Evolutionary conservation across 2,329 filamentous ascomycete species (phyloP), one percentile per base, ranked within the genome.

Genomic region (Monascus ruber): DNA sequence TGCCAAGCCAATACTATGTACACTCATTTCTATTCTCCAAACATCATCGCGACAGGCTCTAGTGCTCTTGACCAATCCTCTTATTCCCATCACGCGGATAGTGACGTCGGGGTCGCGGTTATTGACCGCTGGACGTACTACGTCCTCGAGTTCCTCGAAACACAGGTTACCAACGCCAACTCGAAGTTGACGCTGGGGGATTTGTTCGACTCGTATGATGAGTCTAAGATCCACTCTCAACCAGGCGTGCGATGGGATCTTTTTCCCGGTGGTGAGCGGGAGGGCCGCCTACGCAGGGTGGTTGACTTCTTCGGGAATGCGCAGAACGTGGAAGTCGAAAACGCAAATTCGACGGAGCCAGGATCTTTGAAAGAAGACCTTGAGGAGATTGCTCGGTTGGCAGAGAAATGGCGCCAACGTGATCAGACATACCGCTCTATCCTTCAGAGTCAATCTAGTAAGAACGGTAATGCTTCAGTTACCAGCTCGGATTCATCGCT

Each of bases 1-100:
- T 98, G 91, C 68, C 91, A 98, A 68, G 91, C 91, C 40, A 98
- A 98, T 63, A 98, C 91, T 27, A 95, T 98, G 87, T 98, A 94
- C 68, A 89, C 81, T 59, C 89, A 94, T 53, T 85, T 98, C 56
- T 98, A 98, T 70, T 94, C 87, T 4, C 89, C 89, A 35, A 96
- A 96, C 56, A 95, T 98, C 54, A 87, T 98, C 54, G 91, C 91
- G 0, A 98, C 93, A 0, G 91, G 91, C n/a, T 94, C 85, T 27
- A 93, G 85, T 3, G 87, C 91, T 60, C 81, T 96, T 44, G 89
- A 96, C 58, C 85, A 98, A 63, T 94, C 86, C 4, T 94, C 85
- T 1, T 98, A 98, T 65, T 94, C 85, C 1, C 91, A 98, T 66
- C 91, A 98, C 61, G 91, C 91, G 40, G 91, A 98, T 65, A 94